Base-by-base conservation (phyloP, 148 eudicot genomes). In the Silene latifolia region DNA sequence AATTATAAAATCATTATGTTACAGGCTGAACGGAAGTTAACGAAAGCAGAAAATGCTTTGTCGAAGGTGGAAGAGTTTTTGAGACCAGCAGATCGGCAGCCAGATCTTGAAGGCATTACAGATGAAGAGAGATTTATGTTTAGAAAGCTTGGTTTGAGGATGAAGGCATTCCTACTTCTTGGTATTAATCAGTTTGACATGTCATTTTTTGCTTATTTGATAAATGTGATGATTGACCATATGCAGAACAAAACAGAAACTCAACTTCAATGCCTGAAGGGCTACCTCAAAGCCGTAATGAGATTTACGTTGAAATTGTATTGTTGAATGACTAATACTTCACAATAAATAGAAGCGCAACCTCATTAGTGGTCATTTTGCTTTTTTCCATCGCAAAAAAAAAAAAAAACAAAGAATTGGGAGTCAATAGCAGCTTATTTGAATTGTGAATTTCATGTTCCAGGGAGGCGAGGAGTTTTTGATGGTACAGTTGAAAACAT, bases 121-220 rank as follows among this genome's bases (percentile, higher is more conserved):
- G 97, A 94, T 72, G 98, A 94, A 78, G 98, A 94, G 86, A 87
- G 98, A 82, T 94, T 86, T 70, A 94, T 94, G 98, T 91, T 88
- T 78, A 84, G 97, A 81, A 94, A 94, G 87, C 96, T 94, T 79
- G 98, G 97, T 62, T 87, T 94, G 74, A 88, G 89, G 81, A 94
- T 94, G 98, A 94, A 94, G 79, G 98, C 98, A 35, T 94, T 86
- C 86, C 84, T 94, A 85, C 97, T 94, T 80, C 93, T 94, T 21
- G 98, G 98, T 91, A 86, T 83, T 71, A 57, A 35, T 58, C 54
- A 18, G 11, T 56, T 47, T 29, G 47, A 32, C 56, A 64, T 70
- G 17, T 19, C 19, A 4, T 60, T 60, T 42, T 54, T 69, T 21
- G 56, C 59, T 63, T 59, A 25, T 61, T 17, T 44, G 63, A 23